These are phyloP conservation scores for Parafenestella ontariensis DNA, from an alignment of 2,329 filamentous ascomycete genomes.

Conservation along the genomic window DNA sequence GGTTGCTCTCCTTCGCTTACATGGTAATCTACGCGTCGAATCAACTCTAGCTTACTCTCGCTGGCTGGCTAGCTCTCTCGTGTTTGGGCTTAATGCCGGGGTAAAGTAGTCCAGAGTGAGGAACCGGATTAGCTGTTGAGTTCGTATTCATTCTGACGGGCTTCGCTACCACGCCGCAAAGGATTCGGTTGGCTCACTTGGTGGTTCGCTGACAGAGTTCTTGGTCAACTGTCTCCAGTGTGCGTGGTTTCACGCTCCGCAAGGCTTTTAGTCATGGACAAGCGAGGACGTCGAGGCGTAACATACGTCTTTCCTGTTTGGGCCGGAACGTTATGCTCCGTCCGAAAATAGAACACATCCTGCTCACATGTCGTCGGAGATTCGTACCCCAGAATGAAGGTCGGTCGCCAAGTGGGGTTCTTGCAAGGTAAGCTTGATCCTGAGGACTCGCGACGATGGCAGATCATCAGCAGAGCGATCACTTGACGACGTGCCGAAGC, in stretches of 20 bases:
- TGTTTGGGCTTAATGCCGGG: conserved; percentile 5
- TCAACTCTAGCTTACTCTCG: conserved; percentile 4
- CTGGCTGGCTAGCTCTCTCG: conserved; percentile 1
- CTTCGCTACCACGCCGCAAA: conserved; percentile 15
- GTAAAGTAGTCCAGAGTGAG: background rate
- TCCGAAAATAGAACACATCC: conserved; percentile 43
- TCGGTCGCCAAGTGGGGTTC: conserved; percentile 29
- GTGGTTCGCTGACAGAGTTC: conserved; percentile 14
- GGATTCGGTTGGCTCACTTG: conserved; percentile 14
- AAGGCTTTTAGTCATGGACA: conserved; percentile 18
- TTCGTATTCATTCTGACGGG: conserved; percentile 2
- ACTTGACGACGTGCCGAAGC: conserved; percentile 36
- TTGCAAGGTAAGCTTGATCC: conserved; percentile 17
- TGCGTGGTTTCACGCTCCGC: conserved; percentile 30
- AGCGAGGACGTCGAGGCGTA: conserved; percentile 9
- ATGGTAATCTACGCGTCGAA: conserved; percentile 3
- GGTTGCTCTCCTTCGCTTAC: background rate
- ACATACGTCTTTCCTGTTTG: conserved; percentile 21
- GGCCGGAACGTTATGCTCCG: conserved; percentile 17
- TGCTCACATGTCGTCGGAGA: conserved; percentile 30
- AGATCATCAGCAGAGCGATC: conserved; percentile 34
- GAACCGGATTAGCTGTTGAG: conserved; percentile 5
- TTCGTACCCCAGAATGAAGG: conserved; percentile 39
- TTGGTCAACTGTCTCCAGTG: conserved; percentile 12
- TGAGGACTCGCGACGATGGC: conserved; percentile 20